phyloP scores from a whole-genome alignment of 129 eudicot species.

The Tagetes patula region DNA sequence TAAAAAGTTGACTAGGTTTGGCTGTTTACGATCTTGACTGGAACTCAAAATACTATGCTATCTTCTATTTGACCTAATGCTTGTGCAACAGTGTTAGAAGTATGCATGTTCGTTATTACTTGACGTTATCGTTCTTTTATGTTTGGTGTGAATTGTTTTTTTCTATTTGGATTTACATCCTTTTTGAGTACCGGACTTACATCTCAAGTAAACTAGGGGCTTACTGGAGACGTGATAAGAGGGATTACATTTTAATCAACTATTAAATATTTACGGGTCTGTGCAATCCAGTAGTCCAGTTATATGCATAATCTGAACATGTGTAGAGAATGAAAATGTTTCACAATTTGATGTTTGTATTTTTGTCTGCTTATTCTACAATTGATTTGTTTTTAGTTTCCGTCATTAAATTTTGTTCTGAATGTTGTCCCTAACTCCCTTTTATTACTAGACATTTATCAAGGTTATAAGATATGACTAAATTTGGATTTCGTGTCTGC shows the following conservation, averaged over 20 bases:
- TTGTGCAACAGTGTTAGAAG: neutral
- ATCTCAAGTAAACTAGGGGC: neutral
- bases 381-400: neutral
- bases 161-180: neutral
- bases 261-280: neutral
- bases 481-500: neutral
- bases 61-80: neutral
- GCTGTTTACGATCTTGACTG: neutral
- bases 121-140: neutral
- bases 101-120: neutral
- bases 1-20: neutral
- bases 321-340: slow-evolving; percentile 6
- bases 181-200: neutral
- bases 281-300: neutral
- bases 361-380: slow-evolving; percentile 16
- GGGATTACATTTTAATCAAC: neutral
- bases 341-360: neutral
- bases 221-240: neutral
- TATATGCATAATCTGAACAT: neutral
- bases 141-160: neutral
- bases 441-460: neutral
- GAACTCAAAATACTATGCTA: slow-evolving; percentile 2
- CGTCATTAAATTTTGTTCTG: neutral
- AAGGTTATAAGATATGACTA: neutral
- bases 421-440: neutral